phyloP scores from a whole-genome alignment of 164 flowering plant species.

The Aristolochia fimbriata region DNA sequence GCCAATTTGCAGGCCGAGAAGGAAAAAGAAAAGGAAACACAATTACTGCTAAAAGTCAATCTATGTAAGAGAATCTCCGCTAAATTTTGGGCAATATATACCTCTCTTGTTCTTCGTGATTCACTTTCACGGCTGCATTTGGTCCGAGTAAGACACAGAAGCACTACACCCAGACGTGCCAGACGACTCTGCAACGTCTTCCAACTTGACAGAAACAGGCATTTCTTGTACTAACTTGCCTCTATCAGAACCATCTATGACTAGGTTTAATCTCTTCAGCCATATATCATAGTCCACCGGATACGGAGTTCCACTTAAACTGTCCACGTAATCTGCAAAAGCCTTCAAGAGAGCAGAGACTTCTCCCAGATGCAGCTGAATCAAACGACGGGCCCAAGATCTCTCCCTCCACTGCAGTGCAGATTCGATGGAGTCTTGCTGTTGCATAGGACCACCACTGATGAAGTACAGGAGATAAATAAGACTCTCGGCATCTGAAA shows the following conservation, averaged over 20 bases:
- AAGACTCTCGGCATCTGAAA: conserved; percentile 82
- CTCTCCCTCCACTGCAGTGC: conserved; percentile 79
- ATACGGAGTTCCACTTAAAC: conserved; percentile 81
- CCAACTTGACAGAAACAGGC: conserved; percentile 21
- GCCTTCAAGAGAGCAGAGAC: conserved; percentile 75
- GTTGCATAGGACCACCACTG: conserved; percentile 51
- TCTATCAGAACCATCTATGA: conserved; percentile 41
- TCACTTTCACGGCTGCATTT: too few species aligned
- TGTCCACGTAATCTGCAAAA: conserved; percentile 80
- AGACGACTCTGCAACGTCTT: conserved; percentile 48
- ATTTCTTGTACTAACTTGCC: conserved; percentile 39
- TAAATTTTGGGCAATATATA: too few species aligned
- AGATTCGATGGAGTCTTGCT: conserved; percentile 70
- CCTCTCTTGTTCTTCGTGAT: too few species aligned
- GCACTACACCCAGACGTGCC: conserved; percentile 36
- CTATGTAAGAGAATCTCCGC: too few species aligned
- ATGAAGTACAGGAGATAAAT: conserved; percentile 54
- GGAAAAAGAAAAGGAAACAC: too few species aligned
- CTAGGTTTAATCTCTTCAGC: conserved; percentile 53
- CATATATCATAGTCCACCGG: conserved; percentile 71
- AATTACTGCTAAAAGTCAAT: too few species aligned
- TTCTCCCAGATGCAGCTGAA: conserved; percentile 75
- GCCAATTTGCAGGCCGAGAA: too few species aligned
- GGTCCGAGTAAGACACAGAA: conserved; percentile 12
- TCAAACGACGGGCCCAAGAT: conserved; percentile 54